Evolutionary conservation across 2,329 filamentous ascomycete genomes (phyloP).

Genomic region (Penicillium sumatraense): DNA sequence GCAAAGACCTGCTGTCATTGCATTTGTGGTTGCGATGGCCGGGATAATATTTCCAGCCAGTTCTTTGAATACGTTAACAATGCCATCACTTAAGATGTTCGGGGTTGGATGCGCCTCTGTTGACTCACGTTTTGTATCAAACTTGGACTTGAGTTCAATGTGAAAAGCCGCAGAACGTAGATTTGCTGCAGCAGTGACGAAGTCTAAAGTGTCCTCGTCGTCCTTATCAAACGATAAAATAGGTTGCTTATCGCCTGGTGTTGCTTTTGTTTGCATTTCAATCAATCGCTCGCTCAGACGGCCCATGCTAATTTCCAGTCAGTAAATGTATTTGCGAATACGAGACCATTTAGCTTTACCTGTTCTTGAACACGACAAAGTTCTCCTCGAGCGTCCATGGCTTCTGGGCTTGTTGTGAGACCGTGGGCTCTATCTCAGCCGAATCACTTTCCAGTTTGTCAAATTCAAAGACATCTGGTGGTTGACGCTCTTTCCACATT

Average conservation of each 20-base stretch:
- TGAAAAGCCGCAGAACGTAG: slow-evolving; percentile 86
- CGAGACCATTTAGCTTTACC: slow-evolving; percentile 36
- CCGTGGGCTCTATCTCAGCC: slow-evolving; percentile 54
- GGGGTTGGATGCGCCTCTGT: neutral
- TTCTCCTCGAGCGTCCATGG: slow-evolving; percentile 85
- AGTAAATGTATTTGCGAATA: neutral
- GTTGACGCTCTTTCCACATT: slow-evolving; percentile 87
- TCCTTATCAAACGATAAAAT: slow-evolving; percentile 94
- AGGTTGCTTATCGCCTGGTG: slow-evolving; percentile 46
- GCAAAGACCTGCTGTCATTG: slow-evolving; percentile 90
- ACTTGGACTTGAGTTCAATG: slow-evolving; percentile 86
- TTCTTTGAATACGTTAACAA: slow-evolving; percentile 55
- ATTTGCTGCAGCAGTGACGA: slow-evolving; percentile 89
- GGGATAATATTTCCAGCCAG: slow-evolving; percentile 99
- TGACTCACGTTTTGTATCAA: slow-evolving; percentile 79
- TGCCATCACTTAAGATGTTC: neutral
- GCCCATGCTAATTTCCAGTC: slow-evolving; percentile 58
- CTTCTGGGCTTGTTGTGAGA: slow-evolving; percentile 70
- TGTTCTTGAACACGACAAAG: slow-evolving; percentile 83
- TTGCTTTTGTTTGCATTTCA: slow-evolving; percentile 61
- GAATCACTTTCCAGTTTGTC: slow-evolving; percentile 62
- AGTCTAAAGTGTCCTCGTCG: slow-evolving; percentile 91
- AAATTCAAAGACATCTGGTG: slow-evolving; percentile 76
- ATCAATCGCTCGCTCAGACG: slow-evolving; percentile 76
- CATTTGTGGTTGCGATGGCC: slow-evolving; percentile 96